Evolutionary conservation across 2,329 filamentous ascomycete genomes (phyloP).

Genomic region (Pseudogymnoascus sp.): DNA sequence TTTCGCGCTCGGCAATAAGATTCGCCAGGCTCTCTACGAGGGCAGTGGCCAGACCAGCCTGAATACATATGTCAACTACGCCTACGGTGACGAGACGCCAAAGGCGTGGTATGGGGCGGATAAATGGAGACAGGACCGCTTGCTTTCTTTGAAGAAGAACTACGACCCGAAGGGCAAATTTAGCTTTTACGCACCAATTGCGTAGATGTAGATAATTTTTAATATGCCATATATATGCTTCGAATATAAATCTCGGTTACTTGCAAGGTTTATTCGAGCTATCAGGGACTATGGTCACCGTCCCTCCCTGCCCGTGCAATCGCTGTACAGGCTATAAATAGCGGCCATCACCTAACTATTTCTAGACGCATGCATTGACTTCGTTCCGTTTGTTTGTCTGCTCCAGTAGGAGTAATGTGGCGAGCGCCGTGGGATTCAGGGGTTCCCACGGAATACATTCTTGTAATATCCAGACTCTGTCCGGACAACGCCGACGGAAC

Average conservation of each 20-base stretch:
- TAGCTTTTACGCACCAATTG: slow-evolving; percentile 36
- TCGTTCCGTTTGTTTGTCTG: too few relatives aligned
- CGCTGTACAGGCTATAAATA: too few relatives aligned
- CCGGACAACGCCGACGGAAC: too few relatives aligned
- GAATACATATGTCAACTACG: slow-evolving; percentile 44
- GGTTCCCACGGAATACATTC: too few relatives aligned
- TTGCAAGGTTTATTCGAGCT: background rate
- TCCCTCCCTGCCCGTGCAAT: too few relatives aligned
- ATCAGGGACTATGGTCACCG: too few relatives aligned
- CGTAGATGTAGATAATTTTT: slow-evolving; percentile 9
- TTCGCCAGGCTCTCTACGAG: slow-evolving; percentile 31
- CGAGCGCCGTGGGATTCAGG: too few relatives aligned
- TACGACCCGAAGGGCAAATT: slow-evolving; percentile 40
- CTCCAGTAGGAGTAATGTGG: too few relatives aligned
- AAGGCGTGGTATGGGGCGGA: slow-evolving; percentile 40
- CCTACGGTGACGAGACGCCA: slow-evolving; percentile 37
- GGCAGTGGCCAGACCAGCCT: slow-evolving; percentile 28
- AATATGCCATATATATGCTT: background rate
- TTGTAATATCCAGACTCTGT: too few relatives aligned
- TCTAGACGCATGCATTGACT: too few relatives aligned
- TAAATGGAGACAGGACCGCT: slow-evolving; percentile 37
- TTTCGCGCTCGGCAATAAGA: slow-evolving; percentile 28
- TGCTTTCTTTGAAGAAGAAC: slow-evolving; percentile 38
- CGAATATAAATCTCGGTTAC: background rate
- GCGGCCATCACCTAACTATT: too few relatives aligned